Evolutionary conservation across 768 basidiomycete species (phyloP), one percentile per base, ranked within the genome.

Genomic region (Auricularia heimuer): DNA sequence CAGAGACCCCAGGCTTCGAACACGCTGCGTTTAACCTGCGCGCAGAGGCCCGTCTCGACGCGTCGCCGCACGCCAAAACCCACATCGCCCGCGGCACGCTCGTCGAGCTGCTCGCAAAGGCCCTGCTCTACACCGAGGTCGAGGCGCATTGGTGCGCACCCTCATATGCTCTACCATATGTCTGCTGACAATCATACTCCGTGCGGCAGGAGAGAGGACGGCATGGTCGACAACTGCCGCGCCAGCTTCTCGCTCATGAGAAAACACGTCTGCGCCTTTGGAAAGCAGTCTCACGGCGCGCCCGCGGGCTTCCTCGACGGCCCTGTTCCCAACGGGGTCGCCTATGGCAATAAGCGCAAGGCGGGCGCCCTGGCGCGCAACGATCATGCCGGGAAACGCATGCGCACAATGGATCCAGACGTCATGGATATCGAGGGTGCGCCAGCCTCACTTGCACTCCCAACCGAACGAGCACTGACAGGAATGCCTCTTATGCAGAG

Each of bases 91-190:
- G 92, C n/a, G 92, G 92, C 10, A 89, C 92, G 72, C 82, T 94
- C 33, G 78, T 92, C 51, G 90, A 93, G 65, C 83, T 92, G 33
- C 82, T 94, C 42, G 82, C 83, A 72, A 93, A 91, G 75, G 85
- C 92, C 3, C 77, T 94, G n/a, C 81, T 93, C 14, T 94, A 91
- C 69, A 79, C 81, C n/a, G 92, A 94, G 76, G 89, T 89, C 63
- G 92, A 94, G 77, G 82, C 86, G 6, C 92, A 93, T 70, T 93
- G 89, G 87, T 94, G 92, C 81, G 86, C 83, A 71, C 78, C 81
- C 39, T 73, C 80, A 11, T 92, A 92, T 77, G 86, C 88, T 18
- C 77, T 93, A n/a, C 79, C 39, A 14, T 92, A 35, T 86, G 89
- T 65, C 82, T 18, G 1, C 24, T 29, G 24, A 24, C 24, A 10